These are phyloP conservation scores for Argentina anserina DNA, from an alignment of 306 rosid species.

Conservation along the genomic window DNA sequence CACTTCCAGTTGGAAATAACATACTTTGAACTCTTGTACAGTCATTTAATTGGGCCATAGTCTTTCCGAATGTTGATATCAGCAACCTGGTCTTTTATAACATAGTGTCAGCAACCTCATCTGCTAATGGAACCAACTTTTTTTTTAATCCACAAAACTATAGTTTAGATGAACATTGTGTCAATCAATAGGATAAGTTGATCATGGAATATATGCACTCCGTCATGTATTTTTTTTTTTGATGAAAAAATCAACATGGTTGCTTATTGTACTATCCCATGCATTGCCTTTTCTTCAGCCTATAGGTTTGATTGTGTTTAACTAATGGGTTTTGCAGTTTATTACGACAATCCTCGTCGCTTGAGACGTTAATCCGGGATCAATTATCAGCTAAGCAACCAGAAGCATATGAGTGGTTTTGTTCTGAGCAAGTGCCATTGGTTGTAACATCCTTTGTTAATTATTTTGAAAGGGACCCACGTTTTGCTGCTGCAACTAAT, in stretches of 20 bases:
- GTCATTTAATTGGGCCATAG: neutral
- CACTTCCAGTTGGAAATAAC: neutral
- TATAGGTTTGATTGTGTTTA: constrained; percentile 23
- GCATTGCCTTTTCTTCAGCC: constrained; percentile 18
- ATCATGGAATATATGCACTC: constrained; percentile 7
- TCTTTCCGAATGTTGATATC: neutral
- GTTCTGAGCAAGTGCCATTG: constrained; percentile 82
- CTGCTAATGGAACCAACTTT: neutral
- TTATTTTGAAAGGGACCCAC: constrained; percentile 60
- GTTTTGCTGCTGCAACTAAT: constrained; percentile 59
- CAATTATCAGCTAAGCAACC: constrained; percentile 73
- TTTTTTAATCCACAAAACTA: neutral
- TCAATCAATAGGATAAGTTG: neutral
- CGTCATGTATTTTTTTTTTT: neutral
- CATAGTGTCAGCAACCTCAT: neutral
- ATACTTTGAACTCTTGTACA: neutral
- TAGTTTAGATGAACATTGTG: neutral
- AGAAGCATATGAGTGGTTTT: constrained; percentile 87
- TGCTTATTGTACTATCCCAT: constrained; percentile 10
- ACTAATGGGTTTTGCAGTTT: constrained; percentile 60
- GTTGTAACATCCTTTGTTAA: constrained; percentile 65
- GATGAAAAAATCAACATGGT: neutral
- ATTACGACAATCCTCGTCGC: constrained; percentile 69
- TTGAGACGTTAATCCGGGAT: constrained; percentile 82
- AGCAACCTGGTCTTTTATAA: neutral